Evolutionary conservation across 176 grass and related monocot genomes (phyloP).

Genomic region (Cocos nucifera): DNA sequence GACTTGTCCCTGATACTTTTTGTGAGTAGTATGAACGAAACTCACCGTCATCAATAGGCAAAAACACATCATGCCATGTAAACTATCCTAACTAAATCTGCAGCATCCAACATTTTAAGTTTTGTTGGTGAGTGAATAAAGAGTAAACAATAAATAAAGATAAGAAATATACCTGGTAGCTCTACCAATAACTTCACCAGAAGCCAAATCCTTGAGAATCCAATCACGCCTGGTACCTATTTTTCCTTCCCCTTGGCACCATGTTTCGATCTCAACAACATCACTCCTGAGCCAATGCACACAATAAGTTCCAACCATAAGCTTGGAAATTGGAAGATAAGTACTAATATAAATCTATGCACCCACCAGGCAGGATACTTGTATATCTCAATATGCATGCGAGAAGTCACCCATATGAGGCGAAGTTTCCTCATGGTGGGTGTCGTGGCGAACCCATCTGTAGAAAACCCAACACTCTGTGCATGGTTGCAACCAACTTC

Average conservation of each 20-base stretch:
- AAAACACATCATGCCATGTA: no score
- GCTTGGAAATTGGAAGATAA: no score
- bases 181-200: conserved; percentile 92
- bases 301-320: not conserved
- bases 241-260: conserved; percentile 93
- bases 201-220: conserved; percentile 85
- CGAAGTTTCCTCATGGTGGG: conserved; percentile 87
- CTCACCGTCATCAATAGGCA: no score
- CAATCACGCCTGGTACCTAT: conserved; percentile 94
- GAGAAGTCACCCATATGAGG: conserved; percentile 89
- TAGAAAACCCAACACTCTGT: conserved; percentile 92
- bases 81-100: no score
- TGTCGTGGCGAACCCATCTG: conserved; percentile 87
- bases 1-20: no score
- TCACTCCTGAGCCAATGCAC: conserved; percentile 45
- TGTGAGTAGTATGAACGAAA: no score
- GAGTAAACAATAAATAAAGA: not conserved
- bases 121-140: no score
- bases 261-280: conserved; percentile 93
- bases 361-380: conserved; percentile 83
- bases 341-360: not conserved
- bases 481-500: conserved; percentile 96
- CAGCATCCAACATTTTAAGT: no score
- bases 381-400: conserved; percentile 99
- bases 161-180: conserved; percentile 66